A percentile compares a stretch with the other conserved stretches of the same genome.
Evolutionary conservation across 2,329 filamentous ascomycete species (phyloP).

Genomic region (Alternaria rosae): DNA sequence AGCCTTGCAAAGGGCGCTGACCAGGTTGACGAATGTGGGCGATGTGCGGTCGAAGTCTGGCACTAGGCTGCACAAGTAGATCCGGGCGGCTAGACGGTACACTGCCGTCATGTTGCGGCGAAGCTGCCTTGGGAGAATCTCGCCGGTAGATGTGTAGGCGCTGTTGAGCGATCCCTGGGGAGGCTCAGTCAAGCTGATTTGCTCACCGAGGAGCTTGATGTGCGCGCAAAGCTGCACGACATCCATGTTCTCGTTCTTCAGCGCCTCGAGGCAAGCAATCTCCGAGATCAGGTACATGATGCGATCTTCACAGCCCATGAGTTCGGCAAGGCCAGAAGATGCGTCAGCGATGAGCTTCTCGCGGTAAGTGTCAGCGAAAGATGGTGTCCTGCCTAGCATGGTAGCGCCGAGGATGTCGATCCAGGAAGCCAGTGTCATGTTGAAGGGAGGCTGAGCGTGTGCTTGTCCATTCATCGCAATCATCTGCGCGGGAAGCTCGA

Average conservation of each 20-base stretch:
- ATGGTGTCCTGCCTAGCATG: constrained; percentile 84
- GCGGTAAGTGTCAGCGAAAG: constrained; percentile 93
- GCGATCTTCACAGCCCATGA: constrained; percentile 97
- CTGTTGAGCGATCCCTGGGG: constrained; percentile 58
- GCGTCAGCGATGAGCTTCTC: constrained; percentile 79
- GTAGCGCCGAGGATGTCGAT: constrained; percentile 96
- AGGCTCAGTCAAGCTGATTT: constrained; percentile 81
- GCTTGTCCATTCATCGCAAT: constrained; percentile 64
- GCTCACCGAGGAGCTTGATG: constrained; percentile 84
- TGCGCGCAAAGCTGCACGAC: constrained; percentile 87
- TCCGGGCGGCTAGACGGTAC: constrained; percentile 89
- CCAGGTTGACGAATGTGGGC: constrained; percentile 75
- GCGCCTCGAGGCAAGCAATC: constrained; percentile 91
- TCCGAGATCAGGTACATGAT: constrained; percentile 99
- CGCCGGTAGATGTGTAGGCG: constrained; percentile 69
- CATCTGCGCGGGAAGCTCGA: constrained; percentile 77
- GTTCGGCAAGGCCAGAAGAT: constrained; percentile 79
- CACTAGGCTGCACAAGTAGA: constrained; percentile 96
- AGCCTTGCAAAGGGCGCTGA: constrained; percentile 77
- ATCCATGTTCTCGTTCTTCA: constrained; percentile 80
- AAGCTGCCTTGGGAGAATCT: constrained; percentile 81
- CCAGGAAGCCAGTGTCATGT: constrained; percentile 93
- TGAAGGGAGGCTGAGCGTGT: constrained; percentile 79
- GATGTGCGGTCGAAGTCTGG: constrained; percentile 83
- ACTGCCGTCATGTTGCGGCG: constrained; percentile 87